Conservation (phyloP, 2,329 filamentous ascomycete species). For the Botrytis medusae region DNA sequence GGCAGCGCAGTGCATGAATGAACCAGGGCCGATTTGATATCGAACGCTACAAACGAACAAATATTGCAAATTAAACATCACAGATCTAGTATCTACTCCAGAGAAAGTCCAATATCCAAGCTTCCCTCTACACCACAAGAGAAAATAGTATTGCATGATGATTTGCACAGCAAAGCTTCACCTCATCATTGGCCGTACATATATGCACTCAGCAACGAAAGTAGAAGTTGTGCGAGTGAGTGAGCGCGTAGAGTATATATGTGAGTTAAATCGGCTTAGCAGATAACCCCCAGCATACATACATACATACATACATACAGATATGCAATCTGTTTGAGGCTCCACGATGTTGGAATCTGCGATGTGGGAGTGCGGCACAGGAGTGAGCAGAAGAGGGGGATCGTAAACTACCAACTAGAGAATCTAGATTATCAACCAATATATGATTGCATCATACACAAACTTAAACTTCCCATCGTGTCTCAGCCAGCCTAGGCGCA, state of each 20-base stretch:
- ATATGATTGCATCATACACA: not conserved
- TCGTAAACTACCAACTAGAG: not conserved
- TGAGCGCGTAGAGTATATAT: not conserved
- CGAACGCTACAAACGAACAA: not conserved
- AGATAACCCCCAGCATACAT: not conserved
- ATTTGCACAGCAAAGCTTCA: not conserved
- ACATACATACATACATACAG: not conserved
- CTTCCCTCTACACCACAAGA: not conserved
- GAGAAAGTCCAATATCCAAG: not conserved
- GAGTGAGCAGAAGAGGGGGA: not conserved
- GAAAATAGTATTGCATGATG: not conserved
- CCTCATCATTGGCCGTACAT: not conserved
- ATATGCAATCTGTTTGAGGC: not conserved
- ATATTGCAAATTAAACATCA: not conserved
- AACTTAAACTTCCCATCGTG: not conserved
- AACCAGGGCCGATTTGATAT: not conserved
- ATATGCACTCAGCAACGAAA: not conserved
- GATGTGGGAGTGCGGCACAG: not conserved
- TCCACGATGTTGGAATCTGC: not conserved
- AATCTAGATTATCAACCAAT: not conserved
- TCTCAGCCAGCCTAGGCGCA: not conserved
- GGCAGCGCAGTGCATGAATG: not conserved
- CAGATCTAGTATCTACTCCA: not conserved
- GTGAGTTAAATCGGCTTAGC: not conserved
- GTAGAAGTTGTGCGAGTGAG: not conserved